These are phyloP conservation scores for Aureobasidium sp. DNA, from an alignment of 2,329 filamentous ascomycete genomes.

Conservation along the genomic window DNA sequence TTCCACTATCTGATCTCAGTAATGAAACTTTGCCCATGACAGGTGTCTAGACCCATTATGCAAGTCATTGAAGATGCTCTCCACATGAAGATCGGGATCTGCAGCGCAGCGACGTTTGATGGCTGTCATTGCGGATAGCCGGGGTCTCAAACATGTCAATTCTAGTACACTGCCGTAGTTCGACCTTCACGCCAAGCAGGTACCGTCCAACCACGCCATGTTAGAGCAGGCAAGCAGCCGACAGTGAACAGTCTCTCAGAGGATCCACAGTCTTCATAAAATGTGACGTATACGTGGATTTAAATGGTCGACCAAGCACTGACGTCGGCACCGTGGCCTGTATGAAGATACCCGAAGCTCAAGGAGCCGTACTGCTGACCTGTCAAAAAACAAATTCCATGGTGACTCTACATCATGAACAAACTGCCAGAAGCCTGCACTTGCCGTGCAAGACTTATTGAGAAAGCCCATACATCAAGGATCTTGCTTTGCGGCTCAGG, in stretches of 20 bases:
- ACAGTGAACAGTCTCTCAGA: background rate
- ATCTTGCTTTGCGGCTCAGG: background rate
- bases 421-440: conserved; percentile 5
- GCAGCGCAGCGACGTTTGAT: conserved; percentile 9
- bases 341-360: background rate
- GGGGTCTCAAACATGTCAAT: conserved; percentile 9
- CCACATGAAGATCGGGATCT: conserved; percentile 7
- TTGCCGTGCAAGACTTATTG: background rate
- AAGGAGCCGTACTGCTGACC: background rate
- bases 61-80: background rate
- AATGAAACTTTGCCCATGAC: background rate
- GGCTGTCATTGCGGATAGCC: conserved; percentile 6
- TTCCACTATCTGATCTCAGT: background rate
- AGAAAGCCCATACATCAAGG: background rate
- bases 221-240: conserved; percentile 1
- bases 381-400: background rate
- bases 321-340: background rate
- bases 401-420: background rate
- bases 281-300: background rate
- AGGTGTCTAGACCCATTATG: background rate
- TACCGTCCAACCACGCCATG: conserved; percentile 4
- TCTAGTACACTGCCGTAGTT: conserved; percentile 10
- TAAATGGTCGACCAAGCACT: background rate
- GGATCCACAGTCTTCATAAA: background rate
- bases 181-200: conserved; percentile 2